A percentile compares a stretch with the other conserved stretches of the same genome.
Evolutionary conservation across 768 basidiomycete genomes (phyloP).

Genomic region (Trametes villosa): DNA sequence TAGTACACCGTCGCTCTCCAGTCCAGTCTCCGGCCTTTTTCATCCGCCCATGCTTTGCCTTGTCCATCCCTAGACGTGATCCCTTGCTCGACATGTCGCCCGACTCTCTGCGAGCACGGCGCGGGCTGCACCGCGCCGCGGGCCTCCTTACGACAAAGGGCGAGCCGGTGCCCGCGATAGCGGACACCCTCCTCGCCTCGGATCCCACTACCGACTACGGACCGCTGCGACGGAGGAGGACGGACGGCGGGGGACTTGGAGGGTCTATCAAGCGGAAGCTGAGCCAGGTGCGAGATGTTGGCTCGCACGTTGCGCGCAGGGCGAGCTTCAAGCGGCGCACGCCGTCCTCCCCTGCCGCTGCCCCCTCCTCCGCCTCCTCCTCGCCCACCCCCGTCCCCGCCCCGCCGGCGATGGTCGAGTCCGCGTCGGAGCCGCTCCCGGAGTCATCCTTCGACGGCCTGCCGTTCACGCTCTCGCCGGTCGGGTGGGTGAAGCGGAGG

Average conservation of each 20-base stretch:
- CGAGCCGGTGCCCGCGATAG: slow-evolving; percentile 22
- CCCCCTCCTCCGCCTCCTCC: neutral
- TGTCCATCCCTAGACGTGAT: neutral
- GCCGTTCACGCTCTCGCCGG: slow-evolving; percentile 14
- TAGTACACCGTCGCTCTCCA: neutral
- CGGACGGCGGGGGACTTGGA: slow-evolving; percentile 20
- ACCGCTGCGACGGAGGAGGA: slow-evolving; percentile 13
- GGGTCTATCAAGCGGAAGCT: slow-evolving; percentile 26
- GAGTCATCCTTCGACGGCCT: neutral
- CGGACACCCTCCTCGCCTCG: slow-evolving; percentile 5
- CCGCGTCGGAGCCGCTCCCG: slow-evolving; percentile 5
- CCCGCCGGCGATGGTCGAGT: no score
- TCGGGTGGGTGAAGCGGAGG: slow-evolving; percentile 19
- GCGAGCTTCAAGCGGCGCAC: slow-evolving; percentile 21
- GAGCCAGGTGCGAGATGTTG: slow-evolving; percentile 24
- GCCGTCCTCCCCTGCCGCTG: neutral
- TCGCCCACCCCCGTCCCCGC: slow-evolving; percentile 6
- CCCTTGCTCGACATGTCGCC: slow-evolving; percentile 5
- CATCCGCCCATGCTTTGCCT: neutral
- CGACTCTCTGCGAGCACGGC: slow-evolving; percentile 1
- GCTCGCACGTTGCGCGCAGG: slow-evolving; percentile 20
- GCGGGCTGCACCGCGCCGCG: slow-evolving; percentile 13
- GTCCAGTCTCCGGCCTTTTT: neutral
- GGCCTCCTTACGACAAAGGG: slow-evolving; percentile 23
- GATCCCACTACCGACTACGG: slow-evolving; percentile 2